A percentile compares a stretch with the other conserved stretches of the same genome.
Conservation (phyloP, 2,329 filamentous ascomycete species). For the Hypoxylon sp. region DNA sequence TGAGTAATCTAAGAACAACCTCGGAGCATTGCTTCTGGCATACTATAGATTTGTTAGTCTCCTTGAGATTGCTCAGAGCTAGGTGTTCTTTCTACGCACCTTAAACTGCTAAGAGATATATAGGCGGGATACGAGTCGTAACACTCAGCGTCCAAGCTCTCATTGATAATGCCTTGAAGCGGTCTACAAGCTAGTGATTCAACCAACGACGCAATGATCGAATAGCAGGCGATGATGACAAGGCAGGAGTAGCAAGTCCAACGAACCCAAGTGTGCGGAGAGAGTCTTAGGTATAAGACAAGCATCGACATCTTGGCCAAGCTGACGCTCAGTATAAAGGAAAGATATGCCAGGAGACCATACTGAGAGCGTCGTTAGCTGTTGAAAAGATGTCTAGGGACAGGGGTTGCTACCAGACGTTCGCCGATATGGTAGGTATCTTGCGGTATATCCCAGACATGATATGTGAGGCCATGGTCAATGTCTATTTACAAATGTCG, state of each 20-base stretch:
- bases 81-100: slow-evolving; percentile 9
- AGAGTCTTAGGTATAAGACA: slow-evolving; percentile 38
- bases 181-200: slow-evolving; percentile 41
- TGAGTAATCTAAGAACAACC: slow-evolving; percentile 9
- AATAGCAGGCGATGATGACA: slow-evolving; percentile 34
- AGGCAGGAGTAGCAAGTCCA: slow-evolving; percentile 34
- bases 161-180: slow-evolving; percentile 39
- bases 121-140: slow-evolving; percentile 44
- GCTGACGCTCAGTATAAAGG: slow-evolving; percentile 43
- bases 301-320: slow-evolving; percentile 45
- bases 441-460: slow-evolving; percentile 44
- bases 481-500: slow-evolving; percentile 31
- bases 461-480: slow-evolving; percentile 45
- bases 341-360: slow-evolving; percentile 40
- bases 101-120: slow-evolving; percentile 40
- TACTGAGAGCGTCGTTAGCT: slow-evolving; percentile 35
- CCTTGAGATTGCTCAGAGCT: background rate
- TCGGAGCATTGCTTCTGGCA: background rate
- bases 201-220: slow-evolving; percentile 38
- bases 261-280: slow-evolving; percentile 40
- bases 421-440: slow-evolving; percentile 43
- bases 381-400: background rate
- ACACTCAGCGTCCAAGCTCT: slow-evolving; percentile 40
- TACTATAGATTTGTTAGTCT: slow-evolving; percentile 29
- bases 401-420: slow-evolving; percentile 30